Conservation (phyloP, 2,329 filamentous ascomycete genomes). For the Cordyceps javanica region DNA sequence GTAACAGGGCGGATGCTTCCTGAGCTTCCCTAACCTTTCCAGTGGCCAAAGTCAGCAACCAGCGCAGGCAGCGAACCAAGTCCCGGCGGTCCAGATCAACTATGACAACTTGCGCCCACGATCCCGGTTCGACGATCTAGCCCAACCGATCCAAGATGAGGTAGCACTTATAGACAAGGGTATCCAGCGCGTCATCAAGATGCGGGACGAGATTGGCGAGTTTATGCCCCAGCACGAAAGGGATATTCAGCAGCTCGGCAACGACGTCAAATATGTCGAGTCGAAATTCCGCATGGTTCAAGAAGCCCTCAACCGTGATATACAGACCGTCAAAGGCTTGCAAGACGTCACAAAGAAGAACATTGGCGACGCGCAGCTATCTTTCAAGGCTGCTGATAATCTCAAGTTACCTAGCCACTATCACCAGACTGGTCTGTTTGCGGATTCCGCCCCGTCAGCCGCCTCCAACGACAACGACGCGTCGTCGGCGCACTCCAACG, state of each 20-base stretch:
- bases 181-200: slow-evolving; percentile 73
- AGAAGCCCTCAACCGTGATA: slow-evolving; percentile 47
- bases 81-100: slow-evolving; percentile 73
- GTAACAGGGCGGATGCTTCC: neutral
- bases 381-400: slow-evolving; percentile 69
- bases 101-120: slow-evolving; percentile 73
- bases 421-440: slow-evolving; percentile 41
- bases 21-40: neutral
- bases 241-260: slow-evolving; percentile 40
- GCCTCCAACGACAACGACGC: slow-evolving; percentile 26
- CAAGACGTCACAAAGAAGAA: slow-evolving; percentile 54
- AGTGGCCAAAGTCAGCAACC: slow-evolving; percentile 9
- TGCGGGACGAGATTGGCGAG: slow-evolving; percentile 69
- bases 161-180: slow-evolving; percentile 73
- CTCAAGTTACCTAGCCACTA: slow-evolving; percentile 60
- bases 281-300: slow-evolving; percentile 41
- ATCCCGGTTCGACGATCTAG: slow-evolving; percentile 86
- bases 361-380: slow-evolving; percentile 62
- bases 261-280: slow-evolving; percentile 44
- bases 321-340: slow-evolving; percentile 58
- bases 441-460: slow-evolving; percentile 24
- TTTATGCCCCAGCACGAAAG: slow-evolving; percentile 53
- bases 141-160: slow-evolving; percentile 71
- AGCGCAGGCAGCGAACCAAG: slow-evolving; percentile 33
- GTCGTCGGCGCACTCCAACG: slow-evolving; percentile 30